A percentile compares a stretch with the other conserved stretches of the same genome.
phyloP scores from a whole-genome alignment of 2,329 filamentous ascomycete genomes.

The Westerdykella aurantiaca region DNA sequence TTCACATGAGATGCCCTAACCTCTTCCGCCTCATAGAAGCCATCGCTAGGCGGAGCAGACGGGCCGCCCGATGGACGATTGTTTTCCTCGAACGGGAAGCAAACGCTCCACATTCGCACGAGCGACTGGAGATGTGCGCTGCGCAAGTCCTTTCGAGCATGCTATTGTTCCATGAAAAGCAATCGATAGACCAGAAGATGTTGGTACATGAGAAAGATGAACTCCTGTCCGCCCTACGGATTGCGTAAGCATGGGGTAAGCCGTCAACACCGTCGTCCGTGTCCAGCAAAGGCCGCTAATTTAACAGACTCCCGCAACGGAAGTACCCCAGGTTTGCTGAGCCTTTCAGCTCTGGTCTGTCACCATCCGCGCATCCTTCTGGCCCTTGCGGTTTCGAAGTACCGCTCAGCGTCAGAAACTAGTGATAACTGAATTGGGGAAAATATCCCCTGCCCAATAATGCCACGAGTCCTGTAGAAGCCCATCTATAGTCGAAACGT shows the following conservation, averaged over 20 bases:
- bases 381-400: slow-evolving; percentile 2
- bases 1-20: too few species aligned
- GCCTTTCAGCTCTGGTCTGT: slow-evolving; percentile 2
- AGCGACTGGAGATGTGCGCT: too few species aligned
- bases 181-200: too few species aligned
- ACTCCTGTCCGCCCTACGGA: neutral
- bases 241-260: slow-evolving; percentile 27
- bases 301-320: slow-evolving; percentile 7
- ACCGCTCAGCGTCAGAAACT: slow-evolving; percentile 4
- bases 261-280: slow-evolving; percentile 11
- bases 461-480: too few species aligned
- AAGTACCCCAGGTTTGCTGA: neutral
- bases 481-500: too few species aligned
- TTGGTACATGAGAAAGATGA: slow-evolving; percentile 1
- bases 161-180: too few species aligned
- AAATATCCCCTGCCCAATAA: neutral
- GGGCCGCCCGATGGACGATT: too few species aligned
- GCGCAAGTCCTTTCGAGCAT: too few species aligned
- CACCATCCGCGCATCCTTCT: neutral
- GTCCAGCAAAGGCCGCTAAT: slow-evolving; percentile 15
- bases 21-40: too few species aligned
- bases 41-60: too few species aligned
- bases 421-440: slow-evolving; percentile 6
- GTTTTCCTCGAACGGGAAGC: too few species aligned
- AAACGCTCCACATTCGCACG: too few species aligned